Evolutionary conservation across 2,329 filamentous ascomycete genomes (phyloP), one percentile per base, ranked within the genome.

Genomic region (Magnaporthiopsis incrustans): DNA sequence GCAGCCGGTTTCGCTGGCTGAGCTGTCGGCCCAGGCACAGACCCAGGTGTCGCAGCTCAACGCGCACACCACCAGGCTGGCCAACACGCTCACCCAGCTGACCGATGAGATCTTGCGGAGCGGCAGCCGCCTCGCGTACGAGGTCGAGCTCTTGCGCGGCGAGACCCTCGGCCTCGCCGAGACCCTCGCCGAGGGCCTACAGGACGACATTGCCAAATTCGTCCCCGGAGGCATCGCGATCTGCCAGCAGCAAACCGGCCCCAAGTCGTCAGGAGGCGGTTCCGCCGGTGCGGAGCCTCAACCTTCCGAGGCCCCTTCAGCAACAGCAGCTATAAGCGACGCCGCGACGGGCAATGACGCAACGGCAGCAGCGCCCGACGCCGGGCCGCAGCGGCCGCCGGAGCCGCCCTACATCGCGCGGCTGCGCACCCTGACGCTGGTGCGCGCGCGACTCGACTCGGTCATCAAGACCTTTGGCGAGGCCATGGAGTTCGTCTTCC

Each of bases 51-150:
- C 92, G 1, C 90, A 94, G 71, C 85, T 98, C 71, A 96, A 91
- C 72, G 89, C 91, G 11, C 92, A 97, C 73, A 96, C 92, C 1
- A 89, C 91, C 25, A 85, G 92, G 59, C 80, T 97, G 10, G 92
- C 92, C 18, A 87, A 83, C 63, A 90, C 88, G 59, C 82, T 99
- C 65, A 97, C 92, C 38, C 89, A 94, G 71, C 81, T 98, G 66
- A 97, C 95, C 14, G 94, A 99, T 75, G 95, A 98, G 69, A 98
- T 99, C 67, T 77, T 99, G 67, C 86, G 95, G 65, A 93, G 91
- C 71, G 91, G 93, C 32, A 92, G 91, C 68, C 85, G 94, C 4
- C 79, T 99, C 65, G 92, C 93, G 26, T 99, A 99, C 72, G 91
- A 98, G 76, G 94, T 98, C 26, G 94, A 98, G 76, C 84, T 98